phyloP scores from a whole-genome alignment of 208 protist species.

The Acanthamoeba royreba region DNA sequence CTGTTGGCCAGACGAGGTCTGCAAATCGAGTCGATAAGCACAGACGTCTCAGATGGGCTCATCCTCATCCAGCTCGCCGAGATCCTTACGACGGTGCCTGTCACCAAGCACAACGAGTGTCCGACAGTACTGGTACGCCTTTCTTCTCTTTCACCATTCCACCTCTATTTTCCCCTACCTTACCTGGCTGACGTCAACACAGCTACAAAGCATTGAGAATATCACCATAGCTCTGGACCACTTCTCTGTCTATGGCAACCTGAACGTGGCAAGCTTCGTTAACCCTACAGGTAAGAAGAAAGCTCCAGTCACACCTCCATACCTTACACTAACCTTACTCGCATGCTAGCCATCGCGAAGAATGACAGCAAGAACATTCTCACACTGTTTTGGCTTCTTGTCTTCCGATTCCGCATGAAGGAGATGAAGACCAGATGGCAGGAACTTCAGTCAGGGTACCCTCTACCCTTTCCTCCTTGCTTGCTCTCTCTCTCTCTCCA shows the following conservation, averaged over 20 bases:
- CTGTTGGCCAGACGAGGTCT: neutral
- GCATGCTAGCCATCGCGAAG: neutral
- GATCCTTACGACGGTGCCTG: neutral
- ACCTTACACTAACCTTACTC: neutral
- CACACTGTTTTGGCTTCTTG: neutral
- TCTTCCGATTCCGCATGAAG: neutral
- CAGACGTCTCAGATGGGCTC: neutral
- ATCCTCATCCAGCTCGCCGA: constrained; percentile 22
- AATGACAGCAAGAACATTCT: neutral
- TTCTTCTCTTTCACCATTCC: neutral
- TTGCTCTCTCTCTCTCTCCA: too few species aligned
- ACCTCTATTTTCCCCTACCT: neutral
- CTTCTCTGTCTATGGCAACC: neutral
- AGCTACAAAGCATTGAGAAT: neutral
- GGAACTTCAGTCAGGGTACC: too few species aligned
- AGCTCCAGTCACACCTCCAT: too few species aligned
- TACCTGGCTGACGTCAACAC: neutral
- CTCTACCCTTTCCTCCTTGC: too few species aligned
- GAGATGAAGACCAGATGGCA: too few species aligned
- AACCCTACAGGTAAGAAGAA: neutral
- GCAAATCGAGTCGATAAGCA: neutral
- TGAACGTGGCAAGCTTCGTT: neutral
- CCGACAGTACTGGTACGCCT: neutral
- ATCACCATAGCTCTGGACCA: neutral
- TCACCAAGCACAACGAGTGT: neutral